Percentiles rank a stretch among this genome's conserved stretches.
Conservation (phyloP, 306 rosid genomes). For the Mimosa bimucronata region DNA sequence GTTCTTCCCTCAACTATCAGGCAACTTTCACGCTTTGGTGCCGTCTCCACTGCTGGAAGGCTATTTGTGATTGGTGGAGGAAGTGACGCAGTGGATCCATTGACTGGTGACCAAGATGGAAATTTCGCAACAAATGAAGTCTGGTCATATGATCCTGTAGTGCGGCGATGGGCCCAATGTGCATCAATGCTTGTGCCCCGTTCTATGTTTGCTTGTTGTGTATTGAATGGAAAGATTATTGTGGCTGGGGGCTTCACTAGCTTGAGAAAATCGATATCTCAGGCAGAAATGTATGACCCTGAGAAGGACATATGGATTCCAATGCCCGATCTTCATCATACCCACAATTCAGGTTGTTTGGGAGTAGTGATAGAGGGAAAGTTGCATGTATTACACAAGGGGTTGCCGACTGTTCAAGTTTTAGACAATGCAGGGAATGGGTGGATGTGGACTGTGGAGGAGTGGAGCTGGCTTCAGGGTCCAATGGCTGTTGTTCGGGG, state of each 20-base stretch:
- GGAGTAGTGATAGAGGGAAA: conserved; percentile 83
- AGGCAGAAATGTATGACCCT: conserved; percentile 96
- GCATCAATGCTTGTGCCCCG: conserved; percentile 96
- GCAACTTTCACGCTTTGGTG: conserved; percentile 92
- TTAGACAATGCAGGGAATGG: conserved; percentile 64
- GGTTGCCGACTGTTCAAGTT: conserved; percentile 83
- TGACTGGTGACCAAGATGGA: conserved; percentile 97
- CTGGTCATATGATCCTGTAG: conserved; percentile 93
- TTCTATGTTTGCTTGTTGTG: conserved; percentile 97
- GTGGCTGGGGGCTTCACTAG: conserved; percentile 99
- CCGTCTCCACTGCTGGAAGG: conserved; percentile 82
- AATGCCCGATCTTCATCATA: conserved; percentile 85
- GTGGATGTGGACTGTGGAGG: conserved; percentile 70
- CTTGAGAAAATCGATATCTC: conserved; percentile 92
- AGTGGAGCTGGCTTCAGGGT: conserved; percentile 84
- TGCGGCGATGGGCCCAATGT: conserved; percentile 71
- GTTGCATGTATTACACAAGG: conserved; percentile 95
- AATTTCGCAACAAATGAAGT: conserved; percentile 94
- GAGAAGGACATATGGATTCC: conserved; percentile 80
- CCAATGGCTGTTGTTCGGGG: conserved; percentile 84
- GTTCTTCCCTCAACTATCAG: conserved; percentile 87
- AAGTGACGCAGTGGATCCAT: conserved; percentile 93
- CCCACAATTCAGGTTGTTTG: conserved; percentile 93
- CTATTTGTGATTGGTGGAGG: conserved; percentile 96
- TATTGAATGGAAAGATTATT: conserved; percentile 84